Base-by-base conservation (phyloP, 257 asterid genomes). In the Solanum gandarillasii region DNA sequence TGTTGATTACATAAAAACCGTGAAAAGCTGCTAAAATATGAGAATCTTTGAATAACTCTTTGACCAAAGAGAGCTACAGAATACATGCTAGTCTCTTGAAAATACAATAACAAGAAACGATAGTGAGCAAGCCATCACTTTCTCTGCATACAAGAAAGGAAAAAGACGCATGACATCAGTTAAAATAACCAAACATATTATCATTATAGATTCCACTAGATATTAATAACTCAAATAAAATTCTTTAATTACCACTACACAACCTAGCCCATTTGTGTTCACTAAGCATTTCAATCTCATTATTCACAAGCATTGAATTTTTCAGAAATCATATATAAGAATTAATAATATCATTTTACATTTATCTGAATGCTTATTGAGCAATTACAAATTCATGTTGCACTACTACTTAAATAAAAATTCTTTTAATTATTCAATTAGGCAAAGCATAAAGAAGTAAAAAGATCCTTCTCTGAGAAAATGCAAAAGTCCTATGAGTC, bases 1-100 rank as follows among this genome's bases (percentile, higher is more conserved):
- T 87, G 76, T 13, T 86, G 87, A 84, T 91, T 90, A 85, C 94
- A 93, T 32, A 94, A 87, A 90, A 74, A 87, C 86, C 98, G 95
- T 71, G 94, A 92, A 89, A 91, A 75, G 43, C 89, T 71, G 79
- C 90, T 84, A 76, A 91, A 88, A 91, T 87, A 86, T 73, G 91
- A 88, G 58, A 88, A 89, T 35, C 90, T 90, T 83, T 90, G 88
- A 72, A 87, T 55, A 88, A 87, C 83, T 92, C 92, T 91, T 92
- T 89, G 92, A 90, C 93, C 87, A 83, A 87, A 74, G 74, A 74
- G 90, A 87, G 90, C 94, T 90, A 92, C 93, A 85, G 94, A 85
- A 93, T 81, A 91, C 98, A 94, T 94, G 90, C 86, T 82, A 82
- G 93, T 31, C 86, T 25, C 71, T 82, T 82, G 86, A 82, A 82